Evolutionary conservation across 1,284 basidiomycete genomes (phyloP).

Genomic region (Tylopilus sp.): DNA sequence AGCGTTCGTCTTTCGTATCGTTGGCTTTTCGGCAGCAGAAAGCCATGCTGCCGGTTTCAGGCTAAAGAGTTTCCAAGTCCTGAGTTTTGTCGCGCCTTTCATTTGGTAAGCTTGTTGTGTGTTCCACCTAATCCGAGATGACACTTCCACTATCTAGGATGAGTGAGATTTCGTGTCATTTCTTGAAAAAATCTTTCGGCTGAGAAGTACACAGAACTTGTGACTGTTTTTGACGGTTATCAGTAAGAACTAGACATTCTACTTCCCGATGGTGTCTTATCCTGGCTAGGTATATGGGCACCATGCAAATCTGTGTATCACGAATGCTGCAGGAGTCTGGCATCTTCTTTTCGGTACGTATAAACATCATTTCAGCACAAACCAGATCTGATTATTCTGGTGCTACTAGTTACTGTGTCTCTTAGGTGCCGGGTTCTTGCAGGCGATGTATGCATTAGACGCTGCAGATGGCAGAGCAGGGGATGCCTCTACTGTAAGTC

Average conservation of each 20-base stretch:
- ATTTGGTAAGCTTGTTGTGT: constrained; percentile 63
- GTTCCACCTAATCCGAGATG: not conserved
- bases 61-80: constrained; percentile 79
- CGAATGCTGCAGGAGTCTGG: constrained; percentile 91
- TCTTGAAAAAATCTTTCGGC: constrained; percentile 2
- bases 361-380: not conserved
- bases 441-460: constrained; percentile 86
- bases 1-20: constrained; percentile 74
- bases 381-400: constrained; percentile 1
- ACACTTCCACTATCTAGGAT: constrained; percentile 51
- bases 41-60: constrained; percentile 47
- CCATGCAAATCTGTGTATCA: constrained; percentile 83
- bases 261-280: not conserved
- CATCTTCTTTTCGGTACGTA: constrained; percentile 83
- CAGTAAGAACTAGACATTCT: constrained; percentile 49
- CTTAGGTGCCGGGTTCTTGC: constrained; percentile 81
- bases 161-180: constrained; percentile 52
- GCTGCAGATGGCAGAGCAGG: constrained; percentile 82
- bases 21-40: constrained; percentile 51
- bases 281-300: constrained; percentile 65
- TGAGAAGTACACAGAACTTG: constrained; percentile 52
- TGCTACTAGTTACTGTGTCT: constrained; percentile 68
- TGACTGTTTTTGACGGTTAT: constrained; percentile 79
- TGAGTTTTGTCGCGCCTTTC: constrained; percentile 84
- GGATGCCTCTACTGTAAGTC: constrained; percentile 46